Base-by-base conservation (phyloP, 2,329 filamentous ascomycete species). In the Phaeophleospora eucalypticola region DNA sequence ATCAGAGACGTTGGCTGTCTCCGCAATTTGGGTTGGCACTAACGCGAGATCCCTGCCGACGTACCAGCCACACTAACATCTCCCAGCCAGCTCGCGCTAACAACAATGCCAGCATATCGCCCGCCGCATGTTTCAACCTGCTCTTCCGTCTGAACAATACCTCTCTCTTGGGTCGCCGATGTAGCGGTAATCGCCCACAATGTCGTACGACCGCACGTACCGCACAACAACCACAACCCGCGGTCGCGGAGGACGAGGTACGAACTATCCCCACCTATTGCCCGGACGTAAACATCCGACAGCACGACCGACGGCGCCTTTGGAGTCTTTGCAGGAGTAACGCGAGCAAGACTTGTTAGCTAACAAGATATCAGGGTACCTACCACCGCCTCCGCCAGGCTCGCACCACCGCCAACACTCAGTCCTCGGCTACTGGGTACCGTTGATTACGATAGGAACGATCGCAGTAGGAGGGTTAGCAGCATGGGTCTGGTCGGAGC, bases 401-500 rank as follows among this genome's bases (percentile, higher is more conserved):
- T 49, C 56, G 21, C 43, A 53, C 40, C 80, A 70, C 75, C 78
- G 68, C 74, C 78, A 57, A 38, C 67, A 70, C 61, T 68, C 67
- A 65, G 78, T 81, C 57, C 80, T 87, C 71, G 80, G 84, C 63
- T 91, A 94, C 71, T 96, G 90, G 88, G 81, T 95, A 50, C 91
- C 91, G 53, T 78, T 97, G 46, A 84, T 83, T 56, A 71, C 95
- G 55, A 96, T 90, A 41, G 82, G 95, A 48, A 90, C 89, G 38
- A 82, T 94, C 58, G 91, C 91, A 51, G 89, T 90, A 17, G 83
- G 87, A 45, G 89, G 90, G 27, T 72, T 95, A 39, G 90, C 84
- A 43, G 89, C 89, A 47, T 97, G 91, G 91, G 82, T 90, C 51
- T 95, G 89, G 89, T 94, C 86, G 67, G 89, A 95, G 71, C 84